Conservation (phyloP, 2,329 filamentous ascomycete species). For the Phialophora verrucosa region DNA sequence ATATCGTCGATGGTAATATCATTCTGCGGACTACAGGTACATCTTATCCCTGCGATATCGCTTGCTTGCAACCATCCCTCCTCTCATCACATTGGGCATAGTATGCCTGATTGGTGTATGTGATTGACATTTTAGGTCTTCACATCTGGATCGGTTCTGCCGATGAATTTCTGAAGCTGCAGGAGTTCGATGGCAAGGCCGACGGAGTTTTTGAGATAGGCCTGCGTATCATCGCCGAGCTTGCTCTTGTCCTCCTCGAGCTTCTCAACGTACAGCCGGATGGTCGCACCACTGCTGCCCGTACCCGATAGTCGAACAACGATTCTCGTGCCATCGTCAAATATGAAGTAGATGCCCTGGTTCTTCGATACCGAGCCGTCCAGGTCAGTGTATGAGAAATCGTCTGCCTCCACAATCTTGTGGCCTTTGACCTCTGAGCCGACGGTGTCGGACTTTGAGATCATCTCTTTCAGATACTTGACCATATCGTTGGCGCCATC, state of each 20-base stretch:
- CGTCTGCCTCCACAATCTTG: slow-evolving; percentile 86
- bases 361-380: slow-evolving; percentile 94
- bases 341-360: slow-evolving; percentile 93
- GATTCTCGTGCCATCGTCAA: slow-evolving; percentile 92
- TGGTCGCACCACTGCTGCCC: slow-evolving; percentile 92
- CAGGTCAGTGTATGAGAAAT: slow-evolving; percentile 99
- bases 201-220: slow-evolving; percentile 90
- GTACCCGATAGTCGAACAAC: slow-evolving; percentile 95
- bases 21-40: not conserved
- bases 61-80: no score
- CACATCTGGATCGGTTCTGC: slow-evolving; percentile 91
- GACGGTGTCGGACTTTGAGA: slow-evolving; percentile 75
- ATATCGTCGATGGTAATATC: not conserved
- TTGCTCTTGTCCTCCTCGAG: slow-evolving; percentile 81
- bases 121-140: slow-evolving; percentile 71
- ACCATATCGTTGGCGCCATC: slow-evolving; percentile 92
- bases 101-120: slow-evolving; percentile 1
- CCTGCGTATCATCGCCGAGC: slow-evolving; percentile 83
- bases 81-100: not conserved
- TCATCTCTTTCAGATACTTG: slow-evolving; percentile 76
- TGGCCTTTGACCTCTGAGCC: slow-evolving; percentile 81
- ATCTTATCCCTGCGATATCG: not conserved
- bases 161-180: slow-evolving; percentile 92
- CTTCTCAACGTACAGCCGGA: slow-evolving; percentile 96
- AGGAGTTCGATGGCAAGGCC: slow-evolving; percentile 81